These are phyloP conservation scores for Oemleria cerasiformis DNA, from an alignment of 306 rosid species.

Conservation along the genomic window DNA sequence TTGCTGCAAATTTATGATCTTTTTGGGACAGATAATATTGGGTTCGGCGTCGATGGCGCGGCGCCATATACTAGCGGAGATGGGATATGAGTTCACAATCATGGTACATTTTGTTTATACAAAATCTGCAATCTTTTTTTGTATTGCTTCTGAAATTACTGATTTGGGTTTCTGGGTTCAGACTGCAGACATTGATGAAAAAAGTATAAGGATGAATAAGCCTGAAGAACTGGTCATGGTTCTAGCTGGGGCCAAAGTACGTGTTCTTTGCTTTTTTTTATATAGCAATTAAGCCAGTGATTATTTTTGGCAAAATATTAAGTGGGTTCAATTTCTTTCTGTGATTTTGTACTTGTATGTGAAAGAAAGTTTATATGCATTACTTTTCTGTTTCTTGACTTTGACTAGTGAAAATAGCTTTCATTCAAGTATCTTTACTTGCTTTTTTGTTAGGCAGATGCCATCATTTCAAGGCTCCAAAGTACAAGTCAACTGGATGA, in stretches of 20 bases:
- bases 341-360: neutral
- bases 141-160: constrained; percentile 17
- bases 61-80: constrained; percentile 61
- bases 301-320: neutral
- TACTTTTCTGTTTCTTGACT: neutral
- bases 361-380: neutral
- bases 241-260: constrained; percentile 87
- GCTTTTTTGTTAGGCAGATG: constrained; percentile 74
- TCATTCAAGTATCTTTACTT: constrained; percentile 14
- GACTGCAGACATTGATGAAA: constrained; percentile 92
- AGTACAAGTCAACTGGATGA: constrained; percentile 38
- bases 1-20: neutral
- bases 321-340: neutral
- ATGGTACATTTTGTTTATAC: constrained; percentile 40
- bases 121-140: neutral
- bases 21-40: constrained; percentile 57
- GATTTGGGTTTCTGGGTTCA: constrained; percentile 28
- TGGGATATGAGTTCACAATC: constrained; percentile 77
- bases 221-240: constrained; percentile 79
- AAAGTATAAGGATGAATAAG: constrained; percentile 62
- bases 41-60: constrained; percentile 93
- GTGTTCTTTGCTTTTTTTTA: neutral
- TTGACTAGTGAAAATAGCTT: neutral
- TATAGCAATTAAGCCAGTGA: neutral
- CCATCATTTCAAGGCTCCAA: constrained; percentile 58